A percentile compares a stretch with the other conserved stretches of the same genome.
Conservation (phyloP, 2,329 filamentous ascomycete genomes). For the Hypoxylon sp. region DNA sequence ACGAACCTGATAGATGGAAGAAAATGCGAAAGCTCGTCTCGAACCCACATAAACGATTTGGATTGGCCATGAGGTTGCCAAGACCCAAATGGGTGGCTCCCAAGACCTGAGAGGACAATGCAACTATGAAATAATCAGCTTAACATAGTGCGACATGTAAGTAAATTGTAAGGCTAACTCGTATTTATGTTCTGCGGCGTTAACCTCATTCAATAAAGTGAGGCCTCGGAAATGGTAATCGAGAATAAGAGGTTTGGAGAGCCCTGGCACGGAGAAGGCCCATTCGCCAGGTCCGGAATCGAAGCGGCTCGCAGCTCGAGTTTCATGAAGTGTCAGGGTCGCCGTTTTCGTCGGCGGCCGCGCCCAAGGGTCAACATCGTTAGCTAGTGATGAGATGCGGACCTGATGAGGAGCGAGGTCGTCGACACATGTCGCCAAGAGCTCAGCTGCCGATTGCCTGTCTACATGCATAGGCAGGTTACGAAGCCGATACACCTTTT, state of each 20-base stretch:
- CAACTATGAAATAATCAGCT: conserved; percentile 30
- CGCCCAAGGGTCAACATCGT: neutral
- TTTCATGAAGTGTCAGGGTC: neutral
- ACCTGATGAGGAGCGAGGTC: neutral
- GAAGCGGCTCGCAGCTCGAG: neutral
- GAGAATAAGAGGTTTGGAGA: conserved; percentile 2
- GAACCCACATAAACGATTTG: conserved; percentile 43
- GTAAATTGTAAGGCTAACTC: neutral
- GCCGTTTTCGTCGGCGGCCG: neutral
- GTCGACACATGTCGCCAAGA: neutral
- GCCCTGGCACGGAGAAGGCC: neutral
- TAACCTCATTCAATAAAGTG: neutral
- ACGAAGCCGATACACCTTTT: neutral
- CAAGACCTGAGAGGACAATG: conserved; percentile 46
- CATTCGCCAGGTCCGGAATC: neutral
- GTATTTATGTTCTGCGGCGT: neutral
- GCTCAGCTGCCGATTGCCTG: neutral
- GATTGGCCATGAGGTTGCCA: conserved; percentile 42
- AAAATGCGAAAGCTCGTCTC: conserved; percentile 35
- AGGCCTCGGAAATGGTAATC: conserved; percentile 12
- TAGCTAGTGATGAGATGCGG: neutral
- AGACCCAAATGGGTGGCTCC: conserved; percentile 47
- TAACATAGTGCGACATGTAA: neutral
- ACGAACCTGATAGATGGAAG: conserved; percentile 30
- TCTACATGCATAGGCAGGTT: neutral